A percentile compares a stretch with the other conserved stretches of the same genome.
These are phyloP conservation scores for Globisporangium nagaii DNA, from an alignment of 352 stramenopile genomes.

Conservation along the genomic window DNA sequence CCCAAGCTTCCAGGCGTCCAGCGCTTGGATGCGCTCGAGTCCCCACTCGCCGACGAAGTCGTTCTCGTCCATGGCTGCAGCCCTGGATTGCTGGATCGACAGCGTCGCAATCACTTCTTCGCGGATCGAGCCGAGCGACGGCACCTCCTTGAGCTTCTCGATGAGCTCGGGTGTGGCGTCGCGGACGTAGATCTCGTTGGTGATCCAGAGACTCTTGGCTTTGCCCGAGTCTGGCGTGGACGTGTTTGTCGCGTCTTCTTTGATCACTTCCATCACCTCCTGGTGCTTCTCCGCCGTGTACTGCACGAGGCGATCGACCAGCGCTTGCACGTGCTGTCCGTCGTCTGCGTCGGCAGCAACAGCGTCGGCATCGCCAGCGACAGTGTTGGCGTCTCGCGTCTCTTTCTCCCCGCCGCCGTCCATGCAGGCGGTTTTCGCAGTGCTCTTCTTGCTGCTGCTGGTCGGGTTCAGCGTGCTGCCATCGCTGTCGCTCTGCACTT, in stretches of 20 bases:
- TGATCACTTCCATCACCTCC: slow-evolving; percentile 21
- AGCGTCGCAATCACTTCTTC: slow-evolving; percentile 17
- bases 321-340: slow-evolving; percentile 16
- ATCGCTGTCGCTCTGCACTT: slow-evolving; percentile 9
- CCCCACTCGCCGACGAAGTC: slow-evolving; percentile 30
- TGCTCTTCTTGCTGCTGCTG: neutral
- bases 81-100: slow-evolving; percentile 6
- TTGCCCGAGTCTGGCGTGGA: neutral
- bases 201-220: slow-evolving; percentile 41
- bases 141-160: slow-evolving; percentile 21
- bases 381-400: neutral
- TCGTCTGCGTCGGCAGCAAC: slow-evolving; percentile 8
- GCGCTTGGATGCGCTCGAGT: slow-evolving; percentile 29
- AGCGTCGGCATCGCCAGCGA: neutral
- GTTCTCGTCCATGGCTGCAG: slow-evolving; percentile 10
- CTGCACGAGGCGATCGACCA: slow-evolving; percentile 24
- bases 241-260: slow-evolving; percentile 7
- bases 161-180: slow-evolving; percentile 29
- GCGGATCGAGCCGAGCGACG: slow-evolving; percentile 23
- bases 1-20: slow-evolving; percentile 29
- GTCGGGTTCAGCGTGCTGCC: neutral
- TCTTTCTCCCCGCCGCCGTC: slow-evolving; percentile 4
- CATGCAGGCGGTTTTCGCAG: slow-evolving; percentile 1
- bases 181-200: slow-evolving; percentile 37
- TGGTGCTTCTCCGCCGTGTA: slow-evolving; percentile 23